Conservation (phyloP, 129 eudicot genomes). For the Lactuca sativa region DNA sequence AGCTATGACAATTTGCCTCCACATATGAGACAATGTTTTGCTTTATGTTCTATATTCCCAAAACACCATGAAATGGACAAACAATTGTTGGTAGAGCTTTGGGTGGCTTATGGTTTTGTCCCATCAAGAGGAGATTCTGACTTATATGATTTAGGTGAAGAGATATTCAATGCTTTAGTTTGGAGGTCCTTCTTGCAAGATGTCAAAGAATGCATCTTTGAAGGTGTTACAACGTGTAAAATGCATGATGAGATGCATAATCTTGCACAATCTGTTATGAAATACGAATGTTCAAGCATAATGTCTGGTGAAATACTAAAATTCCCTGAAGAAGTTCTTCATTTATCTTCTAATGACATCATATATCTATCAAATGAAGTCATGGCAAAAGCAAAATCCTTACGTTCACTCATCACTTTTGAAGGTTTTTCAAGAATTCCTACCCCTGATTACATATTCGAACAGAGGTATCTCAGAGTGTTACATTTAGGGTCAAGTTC, state of each 20-base stretch:
- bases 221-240: constrained; percentile 34
- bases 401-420: constrained; percentile 32
- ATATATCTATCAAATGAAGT: constrained; percentile 35
- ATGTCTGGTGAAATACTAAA: constrained; percentile 30
- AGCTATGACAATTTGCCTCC: constrained; percentile 34
- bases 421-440: constrained; percentile 29
- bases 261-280: constrained; percentile 41
- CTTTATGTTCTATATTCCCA: constrained; percentile 36
- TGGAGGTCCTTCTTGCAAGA: constrained; percentile 41
- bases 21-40: constrained; percentile 41
- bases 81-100: constrained; percentile 36
- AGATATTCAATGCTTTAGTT: constrained; percentile 33
- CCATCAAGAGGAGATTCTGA: constrained; percentile 39
- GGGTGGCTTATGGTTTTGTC: constrained; percentile 43
- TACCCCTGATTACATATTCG: constrained; percentile 34
- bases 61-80: constrained; percentile 44
- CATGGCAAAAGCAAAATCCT: constrained; percentile 36
- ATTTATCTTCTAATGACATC: constrained; percentile 37
- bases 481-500: constrained; percentile 40
- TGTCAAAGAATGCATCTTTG: constrained; percentile 37
- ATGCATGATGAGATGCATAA: constrained; percentile 43
- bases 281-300: constrained; percentile 37
- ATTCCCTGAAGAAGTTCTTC: constrained; percentile 45
- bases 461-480: constrained; percentile 39
- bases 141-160: constrained; percentile 40